Evolutionary conservation across 164 flowering plant genomes (phyloP), one percentile per base, ranked within the genome.

Genomic region (Stephania yunnanensis): DNA sequence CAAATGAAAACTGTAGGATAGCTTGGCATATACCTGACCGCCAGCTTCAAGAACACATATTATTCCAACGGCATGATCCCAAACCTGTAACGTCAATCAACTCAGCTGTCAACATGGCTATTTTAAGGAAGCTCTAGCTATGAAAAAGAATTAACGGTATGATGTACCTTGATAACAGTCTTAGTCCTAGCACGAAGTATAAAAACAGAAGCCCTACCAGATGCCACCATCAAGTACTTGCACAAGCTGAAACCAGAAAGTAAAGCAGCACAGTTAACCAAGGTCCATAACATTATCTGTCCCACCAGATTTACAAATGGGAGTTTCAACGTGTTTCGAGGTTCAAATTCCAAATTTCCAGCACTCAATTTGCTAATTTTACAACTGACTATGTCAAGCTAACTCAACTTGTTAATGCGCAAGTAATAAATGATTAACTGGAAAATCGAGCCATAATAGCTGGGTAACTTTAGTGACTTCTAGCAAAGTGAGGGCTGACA

Each of bases 51-150:
- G 88, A 48, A 95, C 93, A 78, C 99, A 95, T 79, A 93, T 87
- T 63, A 93, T 79, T 45, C 99, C 98, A 78, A 85, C 91, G 71
- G 95, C 95, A 83, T 93, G 98, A 81, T 93, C 99, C 98, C 99
- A 95, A 63, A 84, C 87, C 98, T 91, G 68, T 53, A 75, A 65
- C 5, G 25, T 11, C 8, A 58, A 65, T 70, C 30, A 55, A 77
- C 17, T 48, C 48, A 68, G 69, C 42, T 13, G 74, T 80, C 31
- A 80, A 65, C 19, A 46, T 48, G 17, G 45, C 25, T n/a, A 42
- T 20, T 30, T 48, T 71, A 45, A 12, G 31, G 15, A 11, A 77
- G 5, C 63, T 30, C 55, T 72, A 74, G 31, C 42, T 73, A 36
- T 46, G 45, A 6, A 36, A 31, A 50, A 67, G 11, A 74, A 73